Base-by-base conservation (phyloP, 129 eudicot species). In the Artemisia argyi region DNA sequence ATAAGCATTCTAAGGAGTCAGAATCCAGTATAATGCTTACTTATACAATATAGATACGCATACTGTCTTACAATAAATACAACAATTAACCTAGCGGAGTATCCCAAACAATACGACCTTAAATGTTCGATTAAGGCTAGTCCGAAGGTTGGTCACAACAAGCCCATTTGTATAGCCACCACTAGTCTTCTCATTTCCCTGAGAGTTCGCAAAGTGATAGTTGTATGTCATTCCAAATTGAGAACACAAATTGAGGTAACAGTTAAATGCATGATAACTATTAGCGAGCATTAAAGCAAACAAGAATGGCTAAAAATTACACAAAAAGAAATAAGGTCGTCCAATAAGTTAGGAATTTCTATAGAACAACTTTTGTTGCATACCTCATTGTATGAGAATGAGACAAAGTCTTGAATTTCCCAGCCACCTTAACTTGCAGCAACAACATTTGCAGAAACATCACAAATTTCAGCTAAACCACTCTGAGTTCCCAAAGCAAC, bases 401-500 rank as follows among this genome's bases (percentile, higher is more conserved):
- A 94, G 39, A 94, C 97, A 17, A n/a, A 94, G 77, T 75, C 93
- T 85, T 64, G 99, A 86, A 88, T 94, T 94, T 55, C 99, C 99
- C 32, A 94, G 85, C 99, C 99, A 94, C 47, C 99, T 85, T 85
- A 94, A 83, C 96, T 88, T 24, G 97, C 91, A 59, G 97, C 89
- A 83, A 94, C 88, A 72, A 97, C 89, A 65, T 90, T 94, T 16
- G 99, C 96, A 78, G 96, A 83, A 82, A 94, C 84, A 81, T 94
- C 99, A 78, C 90, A 49, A 60, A 94, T 75, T 62, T 94, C 99
- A 75, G 90, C 80, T 32, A 91, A 84, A 42, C 97, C 99, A 78
- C 87, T 86, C 74, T 90, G 99, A 46, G 99, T 90, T 69, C 99
- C 99, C 83, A 94, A 78, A 72, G 99, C 99, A 81, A 94, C 96